These are phyloP conservation scores for Kluyveromyces dobzhanskii DNA, from an alignment of 805 yeast species.

Conservation along the genomic window DNA sequence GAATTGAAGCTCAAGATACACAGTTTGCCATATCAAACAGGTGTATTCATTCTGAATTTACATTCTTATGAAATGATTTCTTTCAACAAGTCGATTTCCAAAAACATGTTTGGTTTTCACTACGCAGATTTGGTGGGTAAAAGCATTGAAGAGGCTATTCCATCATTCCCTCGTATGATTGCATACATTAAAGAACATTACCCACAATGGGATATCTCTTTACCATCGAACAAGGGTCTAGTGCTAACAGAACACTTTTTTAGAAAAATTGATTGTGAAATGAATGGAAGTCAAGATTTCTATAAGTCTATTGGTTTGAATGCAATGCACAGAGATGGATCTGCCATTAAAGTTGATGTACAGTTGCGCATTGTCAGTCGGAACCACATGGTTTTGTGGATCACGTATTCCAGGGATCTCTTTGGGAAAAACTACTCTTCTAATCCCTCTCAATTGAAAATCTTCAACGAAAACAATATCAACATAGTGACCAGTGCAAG, in stretches of 20 bases:
- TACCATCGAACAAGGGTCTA: slow-evolving; percentile 46
- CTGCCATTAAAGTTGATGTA: slow-evolving; percentile 56
- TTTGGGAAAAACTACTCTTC: slow-evolving; percentile 28
- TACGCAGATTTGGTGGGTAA: slow-evolving; percentile 36
- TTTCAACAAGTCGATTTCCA: slow-evolving; percentile 69
- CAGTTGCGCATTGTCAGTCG: slow-evolving; percentile 65
- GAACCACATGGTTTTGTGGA: slow-evolving; percentile 65
- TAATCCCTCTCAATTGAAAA: slow-evolving; percentile 33
- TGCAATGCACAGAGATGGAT: slow-evolving; percentile 67
- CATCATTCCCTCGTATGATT: slow-evolving; percentile 43
- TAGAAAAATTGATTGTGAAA: slow-evolving; percentile 52
- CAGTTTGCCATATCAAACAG: slow-evolving; percentile 79
- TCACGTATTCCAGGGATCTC: slow-evolving; percentile 64
- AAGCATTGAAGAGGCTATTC: slow-evolving; percentile 51
- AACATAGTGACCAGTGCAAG: slow-evolving; percentile 23
- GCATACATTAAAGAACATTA: slow-evolving; percentile 27
- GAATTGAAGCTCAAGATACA: slow-evolving; percentile 55
- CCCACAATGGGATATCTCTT: slow-evolving; percentile 31
- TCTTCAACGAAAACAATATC: slow-evolving; percentile 32
- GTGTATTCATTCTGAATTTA: slow-evolving; percentile 63
- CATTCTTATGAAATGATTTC: slow-evolving; percentile 46
- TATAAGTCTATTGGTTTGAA: slow-evolving; percentile 60
- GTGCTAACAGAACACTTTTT: slow-evolving; percentile 90
- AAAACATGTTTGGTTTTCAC: slow-evolving; percentile 67
- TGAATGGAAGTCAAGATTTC: slow-evolving; percentile 37